Conservation (phyloP, 2,329 filamentous ascomycete genomes). For the Trichoderma gracile region DNA sequence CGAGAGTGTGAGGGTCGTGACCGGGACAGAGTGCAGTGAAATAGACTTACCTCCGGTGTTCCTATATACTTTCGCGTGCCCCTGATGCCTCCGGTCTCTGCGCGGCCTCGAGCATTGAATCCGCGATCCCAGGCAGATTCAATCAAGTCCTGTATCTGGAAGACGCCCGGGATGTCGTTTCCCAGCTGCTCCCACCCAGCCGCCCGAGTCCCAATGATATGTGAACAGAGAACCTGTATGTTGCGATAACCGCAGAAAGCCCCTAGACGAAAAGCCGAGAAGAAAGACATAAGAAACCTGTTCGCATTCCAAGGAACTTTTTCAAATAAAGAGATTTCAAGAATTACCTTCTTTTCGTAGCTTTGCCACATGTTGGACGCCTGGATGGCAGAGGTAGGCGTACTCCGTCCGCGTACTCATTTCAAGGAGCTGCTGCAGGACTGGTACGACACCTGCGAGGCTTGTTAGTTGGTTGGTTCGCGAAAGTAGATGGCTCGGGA, state of each 20-base stretch:
- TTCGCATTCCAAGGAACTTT: not conserved
- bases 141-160: constrained; percentile 82
- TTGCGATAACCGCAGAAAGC: constrained; percentile 95
- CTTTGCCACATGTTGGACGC: constrained; percentile 78
- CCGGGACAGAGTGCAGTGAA: too few species aligned
- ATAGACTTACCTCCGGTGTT: constrained; percentile 70
- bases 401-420: constrained; percentile 62
- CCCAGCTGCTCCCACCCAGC: constrained; percentile 62
- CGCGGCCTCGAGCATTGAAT: constrained; percentile 71
- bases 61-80: constrained; percentile 96
- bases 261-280: constrained; percentile 46
- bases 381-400: constrained; percentile 77
- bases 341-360: constrained; percentile 66
- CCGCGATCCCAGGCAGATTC: constrained; percentile 86
- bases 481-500: not conserved
- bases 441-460: constrained; percentile 56
- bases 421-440: constrained; percentile 63
- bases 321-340: not conserved
- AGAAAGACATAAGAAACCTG: not conserved
- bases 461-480: not conserved
- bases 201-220: constrained; percentile 62
- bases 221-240: constrained; percentile 87
- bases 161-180: constrained; percentile 68
- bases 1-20: not conserved
- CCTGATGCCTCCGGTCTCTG: constrained; percentile 82